Evolutionary conservation across 352 stramenopile species (phyloP).

Genomic region (Globisporangium camurandrum): DNA sequence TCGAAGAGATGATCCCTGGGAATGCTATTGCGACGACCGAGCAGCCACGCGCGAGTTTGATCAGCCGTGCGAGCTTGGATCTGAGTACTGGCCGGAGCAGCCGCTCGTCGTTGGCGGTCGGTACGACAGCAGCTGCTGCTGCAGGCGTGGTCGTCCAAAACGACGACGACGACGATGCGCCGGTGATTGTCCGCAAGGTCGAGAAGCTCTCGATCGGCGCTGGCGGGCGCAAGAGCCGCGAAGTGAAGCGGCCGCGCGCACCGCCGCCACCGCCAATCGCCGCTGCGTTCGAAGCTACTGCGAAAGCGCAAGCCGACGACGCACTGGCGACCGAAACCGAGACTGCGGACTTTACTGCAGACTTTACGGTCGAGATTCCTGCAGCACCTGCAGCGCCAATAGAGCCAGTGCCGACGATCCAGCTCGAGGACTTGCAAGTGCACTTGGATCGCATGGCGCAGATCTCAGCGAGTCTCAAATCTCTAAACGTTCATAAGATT

Average conservation of each 20-base stretch:
- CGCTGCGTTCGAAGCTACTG: neutral
- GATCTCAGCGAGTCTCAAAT: constrained; percentile 50
- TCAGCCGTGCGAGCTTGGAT: constrained; percentile 21
- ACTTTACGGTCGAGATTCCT: constrained; percentile 11
- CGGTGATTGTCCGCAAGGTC: constrained; percentile 40
- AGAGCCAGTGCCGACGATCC: constrained; percentile 17
- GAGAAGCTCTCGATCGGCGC: constrained; percentile 33
- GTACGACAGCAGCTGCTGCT: no score
- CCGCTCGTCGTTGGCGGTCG: no score
- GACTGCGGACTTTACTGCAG: constrained; percentile 15
- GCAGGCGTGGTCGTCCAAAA: no score
- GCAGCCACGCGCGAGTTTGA: constrained; percentile 5
- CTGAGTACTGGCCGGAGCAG: no score
- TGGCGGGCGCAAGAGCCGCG: constrained; percentile 25
- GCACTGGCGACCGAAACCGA: constrained; percentile 13
- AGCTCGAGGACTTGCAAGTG: constrained; percentile 58
- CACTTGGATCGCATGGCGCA: constrained; percentile 72
- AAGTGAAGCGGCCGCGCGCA: constrained; percentile 7
- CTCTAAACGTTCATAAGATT: constrained; percentile 35
- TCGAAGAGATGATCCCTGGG: constrained; percentile 44
- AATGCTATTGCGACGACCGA: constrained; percentile 8
- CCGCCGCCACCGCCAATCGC: constrained; percentile 4
- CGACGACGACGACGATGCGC: constrained; percentile 18
- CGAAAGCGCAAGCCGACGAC: no score
- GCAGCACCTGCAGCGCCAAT: neutral